These are phyloP conservation scores for Pyrenochaeta sp. DNA, from an alignment of 2,329 filamentous ascomycete species.

Conservation along the genomic window DNA sequence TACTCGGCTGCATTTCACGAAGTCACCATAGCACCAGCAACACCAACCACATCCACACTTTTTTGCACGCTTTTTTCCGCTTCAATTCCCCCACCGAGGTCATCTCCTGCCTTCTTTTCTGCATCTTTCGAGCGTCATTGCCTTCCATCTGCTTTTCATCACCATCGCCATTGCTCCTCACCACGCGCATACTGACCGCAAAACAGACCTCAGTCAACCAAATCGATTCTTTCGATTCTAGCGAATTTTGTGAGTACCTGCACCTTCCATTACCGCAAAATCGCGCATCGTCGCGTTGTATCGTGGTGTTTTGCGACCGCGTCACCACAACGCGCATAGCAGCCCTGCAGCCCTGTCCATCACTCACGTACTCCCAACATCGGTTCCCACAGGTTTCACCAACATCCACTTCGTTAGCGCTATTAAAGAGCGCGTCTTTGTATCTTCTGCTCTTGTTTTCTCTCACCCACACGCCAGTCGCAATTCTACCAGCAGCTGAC, in stretches of 20 bases:
- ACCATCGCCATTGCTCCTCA: conserved; percentile 30
- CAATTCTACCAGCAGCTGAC: conserved; percentile 18
- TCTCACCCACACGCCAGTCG: conserved; percentile 3
- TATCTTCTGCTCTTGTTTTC: conserved; percentile 5
- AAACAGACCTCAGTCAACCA: conserved; percentile 39
- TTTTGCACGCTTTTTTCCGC: conserved; percentile 44
- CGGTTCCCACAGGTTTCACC: neutral
- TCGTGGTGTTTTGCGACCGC: conserved; percentile 46
- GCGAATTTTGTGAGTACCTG: conserved; percentile 39
- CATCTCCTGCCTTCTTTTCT: conserved; percentile 37
- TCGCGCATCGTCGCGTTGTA: conserved; percentile 37
- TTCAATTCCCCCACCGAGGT: conserved; percentile 36
- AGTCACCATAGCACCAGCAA: conserved; percentile 27
- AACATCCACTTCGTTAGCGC: neutral
- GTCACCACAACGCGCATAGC: conserved; percentile 32
- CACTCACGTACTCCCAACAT: conserved; percentile 20
- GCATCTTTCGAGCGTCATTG: conserved; percentile 37
- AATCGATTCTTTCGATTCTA: conserved; percentile 23
- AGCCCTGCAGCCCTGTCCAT: conserved; percentile 23
- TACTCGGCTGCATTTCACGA: conserved; percentile 37
- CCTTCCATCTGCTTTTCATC: conserved; percentile 43
- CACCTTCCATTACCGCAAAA: conserved; percentile 31
- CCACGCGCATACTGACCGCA: conserved; percentile 42
- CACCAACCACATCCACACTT: conserved; percentile 37
- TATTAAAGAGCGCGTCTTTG: neutral